These are phyloP conservation scores for Parasitella parasitica DNA, from an alignment of 371 early-diverging fungal species.

Conservation along the genomic window DNA sequence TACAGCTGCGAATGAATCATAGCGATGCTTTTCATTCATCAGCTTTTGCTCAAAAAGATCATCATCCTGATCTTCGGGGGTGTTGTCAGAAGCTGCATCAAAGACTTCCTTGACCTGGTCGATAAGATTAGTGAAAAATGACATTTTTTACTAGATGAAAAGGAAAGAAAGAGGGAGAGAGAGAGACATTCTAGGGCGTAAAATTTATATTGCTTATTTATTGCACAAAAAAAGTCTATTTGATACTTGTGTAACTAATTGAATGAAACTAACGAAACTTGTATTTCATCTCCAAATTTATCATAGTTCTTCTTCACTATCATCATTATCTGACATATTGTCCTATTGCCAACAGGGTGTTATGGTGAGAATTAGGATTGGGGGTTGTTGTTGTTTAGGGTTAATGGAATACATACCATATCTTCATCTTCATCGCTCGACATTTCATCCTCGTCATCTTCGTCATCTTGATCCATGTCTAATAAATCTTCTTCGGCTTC, in stretches of 20 bases:
- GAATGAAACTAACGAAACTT: background rate
- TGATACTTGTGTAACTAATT: conserved; percentile 9
- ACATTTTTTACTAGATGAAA: conserved; percentile 15
- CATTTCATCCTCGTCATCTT: conserved; percentile 26
- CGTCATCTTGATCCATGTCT: conserved; percentile 38
- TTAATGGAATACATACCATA: background rate
- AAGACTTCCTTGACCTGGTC: conserved; percentile 32
- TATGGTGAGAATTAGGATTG: background rate
- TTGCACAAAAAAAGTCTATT: conserved; percentile 6
- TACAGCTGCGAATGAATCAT: conserved; percentile 81
- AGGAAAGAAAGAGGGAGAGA: conserved; percentile 7
- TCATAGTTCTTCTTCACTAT: conserved; percentile 1
- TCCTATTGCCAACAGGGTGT: background rate
- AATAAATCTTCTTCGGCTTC: conserved; percentile 36
- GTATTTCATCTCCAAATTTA: conserved; percentile 2
- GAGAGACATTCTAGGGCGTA: background rate
- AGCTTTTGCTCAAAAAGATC: conserved; percentile 24
- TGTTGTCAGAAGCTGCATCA: background rate
- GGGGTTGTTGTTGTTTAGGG: too few relatives aligned
- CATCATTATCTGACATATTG: conserved; percentile 17
- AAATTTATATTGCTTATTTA: conserved; percentile 1
- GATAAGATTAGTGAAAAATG: conserved; percentile 29
- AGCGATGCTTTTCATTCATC: conserved; percentile 59
- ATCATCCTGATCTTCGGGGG: conserved; percentile 21
- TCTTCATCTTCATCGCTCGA: conserved; percentile 16